Evolutionary conservation across 306 rosid genomes (phyloP).

Genomic region (Ochetophila trinervis): DNA sequence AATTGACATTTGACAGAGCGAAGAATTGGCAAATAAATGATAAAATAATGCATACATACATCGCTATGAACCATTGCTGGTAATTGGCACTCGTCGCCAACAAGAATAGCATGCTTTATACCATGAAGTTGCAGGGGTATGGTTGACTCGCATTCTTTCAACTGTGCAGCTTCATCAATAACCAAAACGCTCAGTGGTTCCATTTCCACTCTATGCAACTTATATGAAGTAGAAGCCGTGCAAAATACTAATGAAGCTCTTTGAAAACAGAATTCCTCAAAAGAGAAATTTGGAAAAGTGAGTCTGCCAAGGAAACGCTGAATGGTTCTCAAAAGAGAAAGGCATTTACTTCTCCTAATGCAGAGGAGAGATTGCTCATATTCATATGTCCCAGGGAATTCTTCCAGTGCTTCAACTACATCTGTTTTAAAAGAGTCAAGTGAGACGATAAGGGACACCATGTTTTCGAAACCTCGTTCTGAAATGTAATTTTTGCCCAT

Average conservation of each 20-base stretch:
- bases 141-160: constrained; percentile 71
- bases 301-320: constrained; percentile 40
- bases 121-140: constrained; percentile 60
- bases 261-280: constrained; percentile 50
- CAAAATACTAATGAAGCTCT: constrained; percentile 57
- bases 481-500: constrained; percentile 41
- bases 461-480: constrained; percentile 27
- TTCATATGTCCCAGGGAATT: constrained; percentile 7
- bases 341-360: constrained; percentile 39
- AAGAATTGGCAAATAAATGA: too few relatives aligned
- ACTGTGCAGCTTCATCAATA: constrained; percentile 82
- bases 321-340: constrained; percentile 39
- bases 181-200: constrained; percentile 46
- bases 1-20: too few relatives aligned
- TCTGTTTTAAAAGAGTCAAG: constrained; percentile 38
- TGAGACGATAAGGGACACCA: constrained; percentile 26
- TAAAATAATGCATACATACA: constrained; percentile 31
- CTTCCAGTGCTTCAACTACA: constrained; percentile 25
- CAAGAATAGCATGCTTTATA: constrained; percentile 56
- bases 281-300: constrained; percentile 34
- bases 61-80: constrained; percentile 66
- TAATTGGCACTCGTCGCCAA: constrained; percentile 77
- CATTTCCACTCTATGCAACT: constrained; percentile 42
- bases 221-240: constrained; percentile 67
- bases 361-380: constrained; percentile 20